Base-by-base conservation (phyloP, 2,329 filamentous ascomycete genomes). In the Colletotrichum australisinense region DNA sequence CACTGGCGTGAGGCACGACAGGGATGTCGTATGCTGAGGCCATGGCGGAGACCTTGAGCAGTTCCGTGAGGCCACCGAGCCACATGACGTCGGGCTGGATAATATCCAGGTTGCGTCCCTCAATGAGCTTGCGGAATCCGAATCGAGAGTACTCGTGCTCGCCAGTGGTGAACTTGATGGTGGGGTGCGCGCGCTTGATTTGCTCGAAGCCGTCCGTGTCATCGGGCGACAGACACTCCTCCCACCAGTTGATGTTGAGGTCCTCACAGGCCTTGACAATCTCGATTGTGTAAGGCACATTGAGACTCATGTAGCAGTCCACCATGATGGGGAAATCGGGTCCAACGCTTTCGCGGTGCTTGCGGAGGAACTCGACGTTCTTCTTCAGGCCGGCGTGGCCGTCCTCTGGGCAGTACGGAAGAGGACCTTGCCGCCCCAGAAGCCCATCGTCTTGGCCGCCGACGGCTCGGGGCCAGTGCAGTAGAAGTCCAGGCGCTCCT, bases 41-140 rank as follows among this genome's bases (percentile, higher is more conserved):
- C 90, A 97, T 93, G 67, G 95, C 93, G 19, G 95, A 90, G 65
- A 98, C 93, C 84, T 95, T 97, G 76, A 98, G 91, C 71, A 98
- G 88, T 84, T 98, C 95, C 1, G 95, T 98, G 88, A 98, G 83
- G 74, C 95, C 95, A 75, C 95, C 95, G 16, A 98, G 91, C 95
- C 95, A 98, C 95, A 98, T 98, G 76, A 98, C 95, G 80, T 98
- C 95, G 16, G 95, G 95, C 85, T 98, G 95, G 79, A 98, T 91
- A 78, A 98, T 97, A 82, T 98, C 95, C 73, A 98, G 87, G 83
- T 97, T 97, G 76, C 95, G 94, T 69, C 93, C 93, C 84, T 98
- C 95, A 75, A 98, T 92, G 56, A 98, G 90, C 86, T 98, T 97
- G 77, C 96, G 93, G 90, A 98, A 98, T 35, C 95, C 95, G 80